phyloP scores from a whole-genome alignment of 2,329 filamentous ascomycete genomes.

The Fusarium sp. region DNA sequence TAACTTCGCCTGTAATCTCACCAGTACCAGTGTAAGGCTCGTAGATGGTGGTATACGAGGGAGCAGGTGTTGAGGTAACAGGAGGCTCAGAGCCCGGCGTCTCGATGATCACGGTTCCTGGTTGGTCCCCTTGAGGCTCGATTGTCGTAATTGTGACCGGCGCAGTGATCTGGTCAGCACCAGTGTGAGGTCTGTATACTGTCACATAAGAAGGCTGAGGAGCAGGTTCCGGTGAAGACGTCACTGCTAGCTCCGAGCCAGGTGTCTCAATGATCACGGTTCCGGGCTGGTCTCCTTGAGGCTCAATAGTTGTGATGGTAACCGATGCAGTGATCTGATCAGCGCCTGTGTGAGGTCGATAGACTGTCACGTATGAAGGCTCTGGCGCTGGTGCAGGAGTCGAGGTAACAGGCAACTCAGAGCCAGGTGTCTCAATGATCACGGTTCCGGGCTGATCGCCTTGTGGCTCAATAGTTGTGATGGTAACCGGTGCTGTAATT shows the following conservation, averaged over 20 bases:
- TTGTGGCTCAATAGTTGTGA: conserved; percentile 16
- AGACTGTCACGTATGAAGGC: conserved; percentile 9
- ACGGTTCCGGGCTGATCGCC: conserved; percentile 20
- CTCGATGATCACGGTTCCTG: conserved; percentile 22
- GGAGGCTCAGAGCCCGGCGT: conserved; percentile 4
- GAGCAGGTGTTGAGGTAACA: not conserved
- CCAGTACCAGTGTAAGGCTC: conserved; percentile 17
- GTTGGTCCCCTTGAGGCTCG: not conserved
- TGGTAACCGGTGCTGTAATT: conserved; percentile 10
- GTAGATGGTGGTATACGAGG: conserved; percentile 24
- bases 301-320: conserved; percentile 1
- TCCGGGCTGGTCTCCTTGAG: not conserved
- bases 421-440: conserved; percentile 19
- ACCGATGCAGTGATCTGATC: not conserved
- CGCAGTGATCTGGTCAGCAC: not conserved
- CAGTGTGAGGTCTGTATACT: not conserved
- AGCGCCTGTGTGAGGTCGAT: not conserved
- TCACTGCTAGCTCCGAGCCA: not conserved
- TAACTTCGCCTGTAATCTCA: conserved; percentile 4
- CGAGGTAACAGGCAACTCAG: not conserved
- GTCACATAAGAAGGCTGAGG: conserved; percentile 13
- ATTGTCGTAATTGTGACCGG: conserved; percentile 4
- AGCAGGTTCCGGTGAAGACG: too few relatives aligned
- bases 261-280: conserved; percentile 23
- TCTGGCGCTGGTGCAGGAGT: not conserved